Conservation (phyloP, 305 asterid genomes). For the Fraxinus nigra region DNA sequence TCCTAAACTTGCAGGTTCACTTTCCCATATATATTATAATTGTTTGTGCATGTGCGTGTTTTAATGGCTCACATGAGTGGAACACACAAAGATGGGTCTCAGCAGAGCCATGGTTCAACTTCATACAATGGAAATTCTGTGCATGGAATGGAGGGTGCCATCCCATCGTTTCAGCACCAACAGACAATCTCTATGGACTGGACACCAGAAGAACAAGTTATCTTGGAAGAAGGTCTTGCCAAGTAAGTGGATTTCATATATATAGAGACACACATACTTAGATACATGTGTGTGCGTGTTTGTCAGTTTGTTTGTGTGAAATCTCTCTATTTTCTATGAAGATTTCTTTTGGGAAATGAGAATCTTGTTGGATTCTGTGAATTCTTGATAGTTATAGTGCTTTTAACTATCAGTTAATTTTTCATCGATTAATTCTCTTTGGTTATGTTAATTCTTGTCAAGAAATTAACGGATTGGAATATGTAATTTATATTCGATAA, state of each 20-base stretch:
- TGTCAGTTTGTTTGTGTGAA: neutral
- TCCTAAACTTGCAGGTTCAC: neutral
- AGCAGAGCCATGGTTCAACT: conserved; percentile 28
- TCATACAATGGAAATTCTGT: conserved; percentile 38
- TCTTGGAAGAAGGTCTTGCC: conserved; percentile 62
- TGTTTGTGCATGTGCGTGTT: conserved; percentile 33
- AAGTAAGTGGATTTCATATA: conserved; percentile 37
- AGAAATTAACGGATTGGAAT: neutral
- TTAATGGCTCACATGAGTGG: conserved; percentile 51
- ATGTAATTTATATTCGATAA: neutral
- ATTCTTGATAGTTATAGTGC: conserved; percentile 16
- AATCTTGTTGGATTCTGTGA: neutral
- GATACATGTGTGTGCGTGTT: neutral
- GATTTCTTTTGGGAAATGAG: neutral
- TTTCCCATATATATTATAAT: neutral
- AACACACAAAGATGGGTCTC: conserved; percentile 32
- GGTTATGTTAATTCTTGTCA: neutral
- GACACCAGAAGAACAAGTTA: conserved; percentile 76
- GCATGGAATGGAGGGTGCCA: conserved; percentile 53
- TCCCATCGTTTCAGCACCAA: conserved; percentile 72
- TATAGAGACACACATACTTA: neutral
- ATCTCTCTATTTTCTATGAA: neutral
- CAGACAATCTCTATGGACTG: conserved; percentile 80
- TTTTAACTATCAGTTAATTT: neutral
- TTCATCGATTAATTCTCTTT: neutral